These are phyloP conservation scores for Boletales sp. DNA, from an alignment of 768 basidiomycete species.

Conservation along the genomic window DNA sequence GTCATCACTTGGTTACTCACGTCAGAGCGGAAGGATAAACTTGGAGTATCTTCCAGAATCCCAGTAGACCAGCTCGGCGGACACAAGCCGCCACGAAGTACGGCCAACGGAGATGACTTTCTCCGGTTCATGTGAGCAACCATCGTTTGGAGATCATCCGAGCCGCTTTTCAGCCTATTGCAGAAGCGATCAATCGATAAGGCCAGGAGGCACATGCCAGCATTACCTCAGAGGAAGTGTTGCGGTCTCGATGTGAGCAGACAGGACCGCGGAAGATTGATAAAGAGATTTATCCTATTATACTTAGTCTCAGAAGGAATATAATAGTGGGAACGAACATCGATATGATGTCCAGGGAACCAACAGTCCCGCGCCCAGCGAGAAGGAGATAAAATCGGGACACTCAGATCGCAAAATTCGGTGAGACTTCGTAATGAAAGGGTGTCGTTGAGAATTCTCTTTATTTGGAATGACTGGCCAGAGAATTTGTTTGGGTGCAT, in stretches of 20 bases:
- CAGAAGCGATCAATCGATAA: neutral
- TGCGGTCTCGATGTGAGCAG: constrained; percentile 53
- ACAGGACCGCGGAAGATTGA: constrained; percentile 55
- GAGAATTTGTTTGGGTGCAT: neutral
- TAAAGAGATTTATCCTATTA: constrained; percentile 37
- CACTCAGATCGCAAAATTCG: constrained; percentile 46
- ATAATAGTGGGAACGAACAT: constrained; percentile 15
- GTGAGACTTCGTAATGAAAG: constrained; percentile 49
- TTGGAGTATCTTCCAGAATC: constrained; percentile 28
- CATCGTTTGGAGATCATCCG: constrained; percentile 42
- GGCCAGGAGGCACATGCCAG: neutral
- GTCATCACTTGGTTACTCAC: constrained; percentile 12
- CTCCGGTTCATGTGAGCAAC: constrained; percentile 50
- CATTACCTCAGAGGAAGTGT: constrained; percentile 60
- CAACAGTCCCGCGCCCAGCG: constrained; percentile 39
- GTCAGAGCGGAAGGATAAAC: constrained; percentile 38
- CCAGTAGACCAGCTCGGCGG: constrained; percentile 26
- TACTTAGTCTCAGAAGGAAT: constrained; percentile 8
- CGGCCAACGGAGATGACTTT: constrained; percentile 49
- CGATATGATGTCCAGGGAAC: constrained; percentile 14
- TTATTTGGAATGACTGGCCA: constrained; percentile 34
- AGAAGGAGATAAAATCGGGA: constrained; percentile 48
- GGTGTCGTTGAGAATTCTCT: constrained; percentile 58
- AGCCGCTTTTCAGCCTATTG: constrained; percentile 33
- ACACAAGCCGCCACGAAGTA: constrained; percentile 55